A percentile compares a stretch with the other conserved stretches of the same genome.
Evolutionary conservation across 805 yeast species (phyloP).

Genomic region (Zygosaccharomyces gambellarensis): DNA sequence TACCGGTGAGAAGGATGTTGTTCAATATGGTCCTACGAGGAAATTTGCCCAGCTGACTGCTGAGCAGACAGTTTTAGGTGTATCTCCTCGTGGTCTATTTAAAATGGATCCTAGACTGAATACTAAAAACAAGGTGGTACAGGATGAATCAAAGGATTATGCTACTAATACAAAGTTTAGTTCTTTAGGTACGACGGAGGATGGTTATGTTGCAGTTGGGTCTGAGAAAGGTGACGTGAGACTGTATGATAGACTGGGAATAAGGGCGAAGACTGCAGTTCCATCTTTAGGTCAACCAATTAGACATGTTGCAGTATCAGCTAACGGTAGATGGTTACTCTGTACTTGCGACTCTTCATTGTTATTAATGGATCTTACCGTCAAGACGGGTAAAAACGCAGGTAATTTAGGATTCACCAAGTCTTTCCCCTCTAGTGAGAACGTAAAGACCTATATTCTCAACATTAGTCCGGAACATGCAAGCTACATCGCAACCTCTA

Average conservation of each 20-base stretch:
- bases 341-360: constrained; percentile 75
- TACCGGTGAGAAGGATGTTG: constrained; percentile 46
- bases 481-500: constrained; percentile 51
- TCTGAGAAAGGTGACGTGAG: constrained; percentile 71
- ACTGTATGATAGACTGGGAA: constrained; percentile 66
- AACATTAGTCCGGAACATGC: constrained; percentile 68
- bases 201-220: constrained; percentile 73
- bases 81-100: constrained; percentile 61
- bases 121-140: constrained; percentile 52
- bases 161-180: constrained; percentile 52
- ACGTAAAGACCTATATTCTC: constrained; percentile 66
- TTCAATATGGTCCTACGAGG: constrained; percentile 60
- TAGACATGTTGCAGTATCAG: constrained; percentile 61
- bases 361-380: constrained; percentile 61
- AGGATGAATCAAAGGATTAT: constrained; percentile 49
- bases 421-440: constrained; percentile 57
- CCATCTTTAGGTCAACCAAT: constrained; percentile 82
- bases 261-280: constrained; percentile 67
- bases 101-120: constrained; percentile 73
- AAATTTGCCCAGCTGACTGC: constrained; percentile 70
- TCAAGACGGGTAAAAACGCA: constrained; percentile 55
- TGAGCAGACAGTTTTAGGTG: constrained; percentile 71
- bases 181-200: constrained; percentile 63
- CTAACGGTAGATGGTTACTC: constrained; percentile 76
- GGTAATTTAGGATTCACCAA: constrained; percentile 61